Conservation (phyloP, 2,329 filamentous ascomycete species). For the Epichloe sp. region DNA sequence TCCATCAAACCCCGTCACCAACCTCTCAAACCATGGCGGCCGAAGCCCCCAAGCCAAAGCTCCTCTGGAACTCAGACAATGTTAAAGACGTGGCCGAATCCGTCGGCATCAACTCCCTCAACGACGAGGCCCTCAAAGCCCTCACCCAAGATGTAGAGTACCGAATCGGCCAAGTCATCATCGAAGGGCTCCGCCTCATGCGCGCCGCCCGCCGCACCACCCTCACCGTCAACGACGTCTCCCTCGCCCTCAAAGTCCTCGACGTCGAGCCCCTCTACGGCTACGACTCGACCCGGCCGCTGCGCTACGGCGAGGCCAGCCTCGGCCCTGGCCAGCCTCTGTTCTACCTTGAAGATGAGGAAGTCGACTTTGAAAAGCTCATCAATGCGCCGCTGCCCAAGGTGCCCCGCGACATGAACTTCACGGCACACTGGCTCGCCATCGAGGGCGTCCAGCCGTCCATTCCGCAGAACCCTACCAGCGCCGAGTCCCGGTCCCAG, state of each 20-base stretch:
- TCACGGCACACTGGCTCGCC: slow-evolving; percentile 89
- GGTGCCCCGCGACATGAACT: slow-evolving; percentile 82
- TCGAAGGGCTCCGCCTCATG: slow-evolving; percentile 94
- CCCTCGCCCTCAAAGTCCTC: slow-evolving; percentile 70
- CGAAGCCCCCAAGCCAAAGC: slow-evolving; percentile 34
- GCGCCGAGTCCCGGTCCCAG: slow-evolving; percentile 67
- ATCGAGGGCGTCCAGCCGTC: slow-evolving; percentile 95
- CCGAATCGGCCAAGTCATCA: slow-evolving; percentile 81
- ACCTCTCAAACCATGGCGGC: slow-evolving; percentile 18
- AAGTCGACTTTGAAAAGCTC: slow-evolving; percentile 96
- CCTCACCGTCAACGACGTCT: slow-evolving; percentile 78
- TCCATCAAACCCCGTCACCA: neutral
- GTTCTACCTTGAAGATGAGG: slow-evolving; percentile 96
- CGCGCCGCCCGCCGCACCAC: slow-evolving; percentile 76
- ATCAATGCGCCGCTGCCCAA: slow-evolving; percentile 94
- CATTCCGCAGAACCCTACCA: slow-evolving; percentile 90
- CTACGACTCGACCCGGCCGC: slow-evolving; percentile 80
- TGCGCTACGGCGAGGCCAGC: slow-evolving; percentile 88
- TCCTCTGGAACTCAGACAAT: slow-evolving; percentile 92
- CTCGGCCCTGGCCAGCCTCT: slow-evolving; percentile 86
- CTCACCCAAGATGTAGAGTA: slow-evolving; percentile 93
- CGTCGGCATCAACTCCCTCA: slow-evolving; percentile 69
- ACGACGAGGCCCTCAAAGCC: slow-evolving; percentile 75
- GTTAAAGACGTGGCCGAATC: slow-evolving; percentile 94
- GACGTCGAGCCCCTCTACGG: slow-evolving; percentile 95